Evolutionary conservation across 495 filamentous ascomycete genomes (phyloP).

Genomic region (Thermothielavioides terrestris): DNA sequence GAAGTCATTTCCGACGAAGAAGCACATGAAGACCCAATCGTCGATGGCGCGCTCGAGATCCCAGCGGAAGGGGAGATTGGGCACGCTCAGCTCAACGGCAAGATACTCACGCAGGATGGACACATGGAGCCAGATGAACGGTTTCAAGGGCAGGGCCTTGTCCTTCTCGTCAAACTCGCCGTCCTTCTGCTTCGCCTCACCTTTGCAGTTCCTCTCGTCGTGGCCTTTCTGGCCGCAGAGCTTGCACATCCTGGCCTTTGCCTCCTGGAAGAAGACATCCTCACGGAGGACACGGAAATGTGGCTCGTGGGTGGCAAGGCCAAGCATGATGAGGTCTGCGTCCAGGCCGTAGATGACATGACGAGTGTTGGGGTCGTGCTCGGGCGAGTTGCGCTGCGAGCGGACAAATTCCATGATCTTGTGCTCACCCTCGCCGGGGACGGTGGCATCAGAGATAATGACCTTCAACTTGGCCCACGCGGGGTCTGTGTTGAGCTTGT

Average conservation of each 20-base stretch:
- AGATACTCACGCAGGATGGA: slow-evolving; percentile 88
- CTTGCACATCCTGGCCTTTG: slow-evolving; percentile 67
- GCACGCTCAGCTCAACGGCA: slow-evolving; percentile 76
- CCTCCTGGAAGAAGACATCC: slow-evolving; percentile 90
- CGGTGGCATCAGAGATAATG: slow-evolving; percentile 95
- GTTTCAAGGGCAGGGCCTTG: slow-evolving; percentile 59
- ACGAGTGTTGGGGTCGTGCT: slow-evolving; percentile 91
- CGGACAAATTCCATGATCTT: slow-evolving; percentile 99
- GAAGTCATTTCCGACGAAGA: slow-evolving; percentile 99
- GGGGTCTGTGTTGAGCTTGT: slow-evolving; percentile 95
- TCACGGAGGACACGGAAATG: slow-evolving; percentile 96
- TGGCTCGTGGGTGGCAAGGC: slow-evolving; percentile 92
- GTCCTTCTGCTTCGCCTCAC: slow-evolving; percentile 72
- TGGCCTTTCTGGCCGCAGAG: slow-evolving; percentile 90
- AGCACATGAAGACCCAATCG: slow-evolving; percentile 99
- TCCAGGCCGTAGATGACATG: slow-evolving; percentile 96
- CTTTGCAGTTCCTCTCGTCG: slow-evolving; percentile 71
- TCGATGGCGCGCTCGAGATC: slow-evolving; percentile 95
- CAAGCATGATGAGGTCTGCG: slow-evolving; percentile 98
- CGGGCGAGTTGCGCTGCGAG: slow-evolving; percentile 79
- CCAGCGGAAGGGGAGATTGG: slow-evolving; percentile 63
- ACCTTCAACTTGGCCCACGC: slow-evolving; percentile 96
- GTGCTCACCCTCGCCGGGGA: slow-evolving; percentile 96
- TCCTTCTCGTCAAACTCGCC: slow-evolving; percentile 83
- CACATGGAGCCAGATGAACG: slow-evolving; percentile 98